Evolutionary conservation across 1,139 yeast genomes (phyloP).

Genomic region (Suhomyces maxii): DNA sequence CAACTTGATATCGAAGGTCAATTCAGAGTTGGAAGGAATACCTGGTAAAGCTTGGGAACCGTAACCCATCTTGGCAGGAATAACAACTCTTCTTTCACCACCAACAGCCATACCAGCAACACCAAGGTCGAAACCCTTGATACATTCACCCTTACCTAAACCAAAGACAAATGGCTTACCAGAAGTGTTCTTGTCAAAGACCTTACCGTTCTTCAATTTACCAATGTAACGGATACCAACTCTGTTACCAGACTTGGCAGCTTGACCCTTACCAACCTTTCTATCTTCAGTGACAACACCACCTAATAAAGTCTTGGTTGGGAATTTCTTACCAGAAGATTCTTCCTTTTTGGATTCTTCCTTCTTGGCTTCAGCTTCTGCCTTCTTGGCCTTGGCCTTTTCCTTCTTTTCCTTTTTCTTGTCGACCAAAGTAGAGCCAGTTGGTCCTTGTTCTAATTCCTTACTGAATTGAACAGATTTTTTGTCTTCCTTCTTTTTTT

Average conservation of each 20-base stretch:
- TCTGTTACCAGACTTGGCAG: constrained; percentile 84
- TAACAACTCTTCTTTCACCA: constrained; percentile 96
- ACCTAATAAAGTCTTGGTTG: constrained; percentile 81
- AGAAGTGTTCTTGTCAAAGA: constrained; percentile 92
- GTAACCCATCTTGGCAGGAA: constrained; percentile 96
- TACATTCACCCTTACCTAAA: constrained; percentile 97
- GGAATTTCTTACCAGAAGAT: constrained; percentile 40
- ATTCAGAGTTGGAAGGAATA: constrained; percentile 93
- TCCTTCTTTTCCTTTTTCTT: constrained; percentile 24
- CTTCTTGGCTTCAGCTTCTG: constrained; percentile 20
- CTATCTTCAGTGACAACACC: constrained; percentile 95
- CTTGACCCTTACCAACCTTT: constrained; percentile 81
- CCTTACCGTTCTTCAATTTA: constrained; percentile 92
- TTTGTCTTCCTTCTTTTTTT: constrained; percentile 43
- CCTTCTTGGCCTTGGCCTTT: constrained; percentile 18
- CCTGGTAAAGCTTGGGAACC: constrained; percentile 95
- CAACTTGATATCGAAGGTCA: constrained; percentile 93
- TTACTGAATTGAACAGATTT: constrained; percentile 86
- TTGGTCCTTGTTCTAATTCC: constrained; percentile 92
- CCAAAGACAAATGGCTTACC: constrained; percentile 94
- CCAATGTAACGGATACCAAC: constrained; percentile 98
- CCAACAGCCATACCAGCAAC: constrained; percentile 98
- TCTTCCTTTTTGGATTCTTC: constrained; percentile 16
- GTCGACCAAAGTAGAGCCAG: constrained; percentile 48
- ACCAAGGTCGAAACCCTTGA: constrained; percentile 98